Conservation (phyloP, 2,329 filamentous ascomycete species). For the Colletotrichum lentis region DNA sequence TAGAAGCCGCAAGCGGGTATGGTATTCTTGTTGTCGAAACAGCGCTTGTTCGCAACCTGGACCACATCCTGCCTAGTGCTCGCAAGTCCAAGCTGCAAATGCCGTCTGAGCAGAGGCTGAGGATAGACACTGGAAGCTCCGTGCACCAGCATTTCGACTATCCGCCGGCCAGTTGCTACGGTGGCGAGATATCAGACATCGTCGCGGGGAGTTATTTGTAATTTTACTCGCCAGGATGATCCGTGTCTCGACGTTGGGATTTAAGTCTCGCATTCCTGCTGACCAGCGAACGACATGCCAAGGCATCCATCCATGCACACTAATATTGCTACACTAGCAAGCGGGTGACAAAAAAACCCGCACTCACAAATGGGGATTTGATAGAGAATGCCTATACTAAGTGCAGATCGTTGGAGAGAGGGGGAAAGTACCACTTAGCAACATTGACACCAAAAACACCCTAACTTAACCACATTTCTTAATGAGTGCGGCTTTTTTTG, state of each 20-base stretch:
- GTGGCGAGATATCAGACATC: conserved; percentile 9
- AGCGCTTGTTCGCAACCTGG: conserved; percentile 14
- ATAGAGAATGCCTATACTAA: no score
- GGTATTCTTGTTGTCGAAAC: not conserved
- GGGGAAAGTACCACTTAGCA: no score
- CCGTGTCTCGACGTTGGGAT: not conserved
- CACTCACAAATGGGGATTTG: no score
- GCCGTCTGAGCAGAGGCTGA: conserved; percentile 1
- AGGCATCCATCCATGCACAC: not conserved
- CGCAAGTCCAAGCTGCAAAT: not conserved
- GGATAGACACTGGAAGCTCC: not conserved
- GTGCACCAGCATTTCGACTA: not conserved
- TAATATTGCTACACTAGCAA: not conserved
- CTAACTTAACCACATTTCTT: no score
- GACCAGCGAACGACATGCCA: not conserved
- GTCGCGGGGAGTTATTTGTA: not conserved
- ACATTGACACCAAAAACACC: no score
- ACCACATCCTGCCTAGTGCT: conserved; percentile 24
- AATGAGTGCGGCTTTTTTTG: no score
- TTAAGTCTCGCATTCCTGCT: not conserved
- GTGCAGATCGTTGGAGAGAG: no score
- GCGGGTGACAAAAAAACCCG: no score
- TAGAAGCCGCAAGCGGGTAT: not conserved
- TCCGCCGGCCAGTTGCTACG: not conserved
- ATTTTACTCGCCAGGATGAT: not conserved